Base-by-base conservation (phyloP, 1,284 basidiomycete species). In the Irpex lacteus region DNA sequence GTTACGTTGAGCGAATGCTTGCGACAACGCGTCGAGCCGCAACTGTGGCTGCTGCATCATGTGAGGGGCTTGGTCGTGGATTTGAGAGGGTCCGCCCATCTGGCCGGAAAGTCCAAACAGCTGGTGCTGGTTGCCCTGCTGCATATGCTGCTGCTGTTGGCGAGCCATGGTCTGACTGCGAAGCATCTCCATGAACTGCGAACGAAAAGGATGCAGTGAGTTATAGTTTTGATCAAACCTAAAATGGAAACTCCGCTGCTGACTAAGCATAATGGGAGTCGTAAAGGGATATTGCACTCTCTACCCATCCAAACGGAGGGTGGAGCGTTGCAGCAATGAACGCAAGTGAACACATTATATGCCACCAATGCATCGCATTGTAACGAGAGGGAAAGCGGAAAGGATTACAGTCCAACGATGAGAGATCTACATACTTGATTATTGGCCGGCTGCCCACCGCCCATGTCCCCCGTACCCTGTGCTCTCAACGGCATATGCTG, bases 161-260 rank as follows among this genome's bases (percentile, higher is more conserved):
- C 74, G 74, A 26, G 63, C 66, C 32, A 68, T 58, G 63, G 73
- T 71, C 65, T 77, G 77, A 65, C 63, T 75, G 7, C 81, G 81
- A 63, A 85, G 67, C 60, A 85, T 71, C 59, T 85, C 81, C 65
- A 80, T 72, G 75, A 86, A 77, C 84, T 87, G 71, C 67, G 69
- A 52, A 2, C 13, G 18, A 52, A 52, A 19, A 21, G 19, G 69
- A 63, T 66, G 59, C 44, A 54, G 61, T 64, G 61, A 37, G 63
- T 63, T 52, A 59, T 56, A 54, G 50, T 21, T 62, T 60, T 62
- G 66, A 63, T 62, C 63, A 63, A 61, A 63, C 59, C 44, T 60
- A 65, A 44, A 44, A 36, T 38, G 40, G 55, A 32, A 52, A 60
- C 53, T 34, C 64, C 60, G 63, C 64, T 68, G 64, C 60, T 63